Base-by-base conservation (phyloP, 352 stramenopile genomes). In the Globisporangium cystogenes region DNA sequence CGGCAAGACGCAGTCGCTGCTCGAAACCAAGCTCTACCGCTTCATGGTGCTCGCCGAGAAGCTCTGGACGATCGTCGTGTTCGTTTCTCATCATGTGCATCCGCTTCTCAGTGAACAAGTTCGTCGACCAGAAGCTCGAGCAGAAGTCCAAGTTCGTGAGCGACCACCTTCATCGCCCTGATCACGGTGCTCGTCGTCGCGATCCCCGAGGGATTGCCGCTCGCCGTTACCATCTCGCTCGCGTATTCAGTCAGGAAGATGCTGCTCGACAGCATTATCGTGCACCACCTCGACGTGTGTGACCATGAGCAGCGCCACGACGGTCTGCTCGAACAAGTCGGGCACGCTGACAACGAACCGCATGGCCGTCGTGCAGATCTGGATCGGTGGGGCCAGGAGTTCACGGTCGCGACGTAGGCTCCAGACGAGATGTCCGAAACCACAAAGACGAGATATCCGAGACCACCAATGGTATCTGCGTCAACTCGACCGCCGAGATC, bases 261-360 rank as follows among this genome's bases (percentile, higher is more conserved):
- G 87, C 70, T 93, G 35, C 56, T 55, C 15, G 86, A 96, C 58
- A 96, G 96, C 65, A 95, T 93, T 57, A 74, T 96, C 12, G 88
- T 97, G 45, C 84, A 82, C 20, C 81, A 96, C 64, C 57, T 97
- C 44, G 78, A 93, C 37, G 82, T 82, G 0, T 95, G 83, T 59
- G 89, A 98, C 95, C 39, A 95, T 98, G 74, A 95, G 96, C 59
- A 96, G 80, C 59, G 92, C 95, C 0, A 98, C 95, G 14, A 93
- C 91, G 14, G 98, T 99, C 62, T 99, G 95, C 74, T 98, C 90
- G 37, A 96, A 99, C 79, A 99, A 99, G 80, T 99, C 96, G 3
- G 96, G 70, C 41, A 99, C 96, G 20, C 79, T 99, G 7, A 99
- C 96, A 11, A 93, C 97, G 48, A 99, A 99, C 62, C 76, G 89